A percentile compares a stretch with the other conserved stretches of the same genome.
Conservation (phyloP, 176 grass and related monocot species). For the Pontederia paniculata region DNA sequence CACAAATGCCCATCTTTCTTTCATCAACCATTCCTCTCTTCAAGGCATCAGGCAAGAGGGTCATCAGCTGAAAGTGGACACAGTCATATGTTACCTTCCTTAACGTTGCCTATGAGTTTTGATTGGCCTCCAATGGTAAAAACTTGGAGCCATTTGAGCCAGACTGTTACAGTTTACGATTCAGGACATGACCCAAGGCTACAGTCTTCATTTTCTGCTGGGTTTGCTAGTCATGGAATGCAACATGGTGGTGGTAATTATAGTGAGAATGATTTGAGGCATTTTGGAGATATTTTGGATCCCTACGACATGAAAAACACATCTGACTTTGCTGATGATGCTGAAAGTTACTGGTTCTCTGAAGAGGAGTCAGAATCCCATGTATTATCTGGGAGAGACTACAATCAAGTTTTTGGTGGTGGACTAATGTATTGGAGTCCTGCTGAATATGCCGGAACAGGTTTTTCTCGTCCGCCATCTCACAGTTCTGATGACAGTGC, state of each 20-base stretch:
- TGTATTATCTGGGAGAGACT: constrained; percentile 59
- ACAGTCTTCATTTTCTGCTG: constrained; percentile 55
- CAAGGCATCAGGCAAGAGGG: constrained; percentile 49
- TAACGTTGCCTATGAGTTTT: constrained; percentile 70
- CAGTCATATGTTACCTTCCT: constrained; percentile 50
- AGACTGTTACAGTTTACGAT: constrained; percentile 55
- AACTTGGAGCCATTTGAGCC: constrained; percentile 44
- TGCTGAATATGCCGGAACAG: constrained; percentile 66
- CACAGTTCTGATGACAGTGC: constrained; percentile 94
- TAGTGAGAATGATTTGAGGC: constrained; percentile 42
- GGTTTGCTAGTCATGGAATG: constrained; percentile 43
- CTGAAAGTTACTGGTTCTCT: constrained; percentile 84
- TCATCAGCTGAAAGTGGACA: constrained; percentile 38
- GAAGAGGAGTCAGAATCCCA: constrained; percentile 75
- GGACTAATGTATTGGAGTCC: constrained; percentile 99
- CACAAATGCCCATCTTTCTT: constrained; percentile 57
- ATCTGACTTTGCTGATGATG: constrained; percentile 64
- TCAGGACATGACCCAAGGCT: constrained; percentile 45
- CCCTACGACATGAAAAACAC: constrained; percentile 23
- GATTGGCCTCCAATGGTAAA: constrained; percentile 95
- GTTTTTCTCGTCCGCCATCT: constrained; percentile 73
- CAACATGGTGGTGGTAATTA: constrained; percentile 44
- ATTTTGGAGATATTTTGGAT: constrained; percentile 30
- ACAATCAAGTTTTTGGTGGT: constrained; percentile 94
- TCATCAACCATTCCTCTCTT: constrained; percentile 48